phyloP scores from a whole-genome alignment of 495 filamentous ascomycete species.

The Hypoxylon lienhwacheense region DNA sequence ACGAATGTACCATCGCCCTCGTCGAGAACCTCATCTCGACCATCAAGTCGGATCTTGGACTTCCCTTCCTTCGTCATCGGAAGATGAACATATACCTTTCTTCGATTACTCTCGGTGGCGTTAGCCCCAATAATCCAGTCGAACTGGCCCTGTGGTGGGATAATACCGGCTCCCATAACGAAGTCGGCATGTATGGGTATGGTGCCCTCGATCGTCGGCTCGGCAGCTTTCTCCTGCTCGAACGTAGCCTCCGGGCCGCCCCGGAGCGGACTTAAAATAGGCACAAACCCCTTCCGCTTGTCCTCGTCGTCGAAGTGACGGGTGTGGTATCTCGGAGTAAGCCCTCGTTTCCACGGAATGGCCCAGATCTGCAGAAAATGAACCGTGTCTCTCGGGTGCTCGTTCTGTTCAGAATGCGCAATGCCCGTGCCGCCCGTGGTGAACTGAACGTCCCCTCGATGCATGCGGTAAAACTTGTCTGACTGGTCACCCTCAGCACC shows the following conservation, averaged over 20 bases:
- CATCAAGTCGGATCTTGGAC: slow-evolving; percentile 64
- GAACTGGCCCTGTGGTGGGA: slow-evolving; percentile 56
- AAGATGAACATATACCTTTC: slow-evolving; percentile 76
- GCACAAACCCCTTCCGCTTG: slow-evolving; percentile 67
- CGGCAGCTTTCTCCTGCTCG: slow-evolving; percentile 61
- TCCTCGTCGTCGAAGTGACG: slow-evolving; percentile 65
- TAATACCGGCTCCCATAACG: slow-evolving; percentile 71
- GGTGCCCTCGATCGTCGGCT: slow-evolving; percentile 58
- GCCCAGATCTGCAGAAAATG: slow-evolving; percentile 87
- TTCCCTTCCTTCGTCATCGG: slow-evolving; percentile 74
- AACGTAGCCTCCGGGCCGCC: slow-evolving; percentile 60
- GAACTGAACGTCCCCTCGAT: slow-evolving; percentile 79
- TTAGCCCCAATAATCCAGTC: slow-evolving; percentile 63
- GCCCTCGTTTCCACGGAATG: slow-evolving; percentile 65
- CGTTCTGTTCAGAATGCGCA: slow-evolving; percentile 75
- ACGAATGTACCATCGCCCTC: slow-evolving; percentile 81
- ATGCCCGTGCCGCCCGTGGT: slow-evolving; percentile 79
- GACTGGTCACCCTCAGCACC: slow-evolving; percentile 53
- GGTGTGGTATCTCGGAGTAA: slow-evolving; percentile 72
- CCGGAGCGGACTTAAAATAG: slow-evolving; percentile 70
- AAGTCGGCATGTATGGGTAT: slow-evolving; percentile 83
- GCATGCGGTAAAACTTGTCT: slow-evolving; percentile 70
- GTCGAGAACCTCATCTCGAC: slow-evolving; percentile 62
- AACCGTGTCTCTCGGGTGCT: slow-evolving; percentile 62
- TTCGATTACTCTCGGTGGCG: slow-evolving; percentile 51